Conservation (phyloP, 2,329 filamentous ascomycete species). For the Exophiala bonariae region DNA sequence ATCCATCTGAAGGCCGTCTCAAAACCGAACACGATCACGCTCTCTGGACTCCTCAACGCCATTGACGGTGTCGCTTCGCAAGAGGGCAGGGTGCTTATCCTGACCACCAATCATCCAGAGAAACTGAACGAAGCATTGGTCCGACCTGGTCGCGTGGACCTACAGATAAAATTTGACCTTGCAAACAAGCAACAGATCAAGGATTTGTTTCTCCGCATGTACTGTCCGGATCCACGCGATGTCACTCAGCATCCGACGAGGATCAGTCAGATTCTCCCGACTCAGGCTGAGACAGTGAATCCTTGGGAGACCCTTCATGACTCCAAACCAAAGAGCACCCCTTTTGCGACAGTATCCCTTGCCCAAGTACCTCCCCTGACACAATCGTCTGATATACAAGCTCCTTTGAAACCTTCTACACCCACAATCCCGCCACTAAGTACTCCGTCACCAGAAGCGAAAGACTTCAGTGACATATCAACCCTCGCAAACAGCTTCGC, state of each 20-base stretch:
- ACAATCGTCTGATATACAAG: no score
- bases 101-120: conserved; percentile 78
- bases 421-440: no score
- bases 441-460: not conserved
- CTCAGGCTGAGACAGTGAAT: no score
- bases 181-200: conserved; percentile 27
- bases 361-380: no score
- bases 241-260: conserved; percentile 6
- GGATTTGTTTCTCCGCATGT: conserved; percentile 33
- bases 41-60: conserved; percentile 77
- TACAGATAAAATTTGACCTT: conserved; percentile 60
- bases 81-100: conserved; percentile 77
- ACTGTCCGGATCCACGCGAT: conserved; percentile 17
- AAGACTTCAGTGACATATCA: conserved; percentile 27
- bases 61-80: conserved; percentile 80
- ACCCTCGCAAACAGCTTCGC: conserved; percentile 47
- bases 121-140: conserved; percentile 71
- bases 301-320: no score
- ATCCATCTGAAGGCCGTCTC: conserved; percentile 1
- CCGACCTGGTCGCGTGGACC: conserved; percentile 70
- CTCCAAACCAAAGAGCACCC: not conserved
- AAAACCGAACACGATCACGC: conserved; percentile 53
- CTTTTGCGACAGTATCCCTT: no score
- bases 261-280: conserved; percentile 11
- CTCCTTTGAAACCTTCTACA: no score